phyloP scores from a whole-genome alignment of 306 rosid species.

The Begonia fuchsioides region DNA sequence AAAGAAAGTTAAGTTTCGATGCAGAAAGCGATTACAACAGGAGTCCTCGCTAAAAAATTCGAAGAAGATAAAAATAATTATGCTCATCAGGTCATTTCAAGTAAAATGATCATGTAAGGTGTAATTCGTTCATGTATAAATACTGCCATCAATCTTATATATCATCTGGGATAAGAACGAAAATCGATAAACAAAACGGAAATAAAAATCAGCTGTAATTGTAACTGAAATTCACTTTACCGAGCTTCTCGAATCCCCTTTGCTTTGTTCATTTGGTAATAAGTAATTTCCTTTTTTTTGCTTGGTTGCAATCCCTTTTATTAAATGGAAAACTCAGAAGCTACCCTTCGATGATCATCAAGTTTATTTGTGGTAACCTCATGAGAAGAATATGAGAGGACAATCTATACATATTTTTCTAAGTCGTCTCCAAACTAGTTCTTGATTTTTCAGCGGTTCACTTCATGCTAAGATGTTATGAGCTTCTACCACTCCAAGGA shows the following conservation, averaged over 20 bases:
- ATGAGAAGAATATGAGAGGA: no score
- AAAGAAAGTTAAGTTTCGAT: no score
- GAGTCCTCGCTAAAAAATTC: no score
- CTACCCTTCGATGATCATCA: neutral
- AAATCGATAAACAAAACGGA: neutral
- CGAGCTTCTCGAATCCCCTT: constrained; percentile 14
- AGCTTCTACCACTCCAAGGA: constrained; percentile 57
- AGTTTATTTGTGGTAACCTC: neutral
- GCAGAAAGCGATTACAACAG: no score
- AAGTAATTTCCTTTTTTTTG: constrained; percentile 16
- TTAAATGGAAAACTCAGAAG: constrained; percentile 8
- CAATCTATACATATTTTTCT: no score
- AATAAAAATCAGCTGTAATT: no score
- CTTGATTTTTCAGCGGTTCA: constrained; percentile 8
- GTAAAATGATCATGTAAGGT: neutral
- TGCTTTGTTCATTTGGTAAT: constrained; percentile 11
- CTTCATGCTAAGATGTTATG: constrained; percentile 10
- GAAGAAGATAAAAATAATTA: neutral
- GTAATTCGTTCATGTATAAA: neutral
- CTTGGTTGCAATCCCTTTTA: constrained; percentile 18
- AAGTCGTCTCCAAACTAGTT: neutral
- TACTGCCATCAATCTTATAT: constrained; percentile 1
- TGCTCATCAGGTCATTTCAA: neutral
- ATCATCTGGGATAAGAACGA: neutral
- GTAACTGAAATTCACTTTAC: constrained; percentile 3